Base-by-base conservation (phyloP, 2,329 filamentous ascomycete species). In the Zalaria obscura region DNA sequence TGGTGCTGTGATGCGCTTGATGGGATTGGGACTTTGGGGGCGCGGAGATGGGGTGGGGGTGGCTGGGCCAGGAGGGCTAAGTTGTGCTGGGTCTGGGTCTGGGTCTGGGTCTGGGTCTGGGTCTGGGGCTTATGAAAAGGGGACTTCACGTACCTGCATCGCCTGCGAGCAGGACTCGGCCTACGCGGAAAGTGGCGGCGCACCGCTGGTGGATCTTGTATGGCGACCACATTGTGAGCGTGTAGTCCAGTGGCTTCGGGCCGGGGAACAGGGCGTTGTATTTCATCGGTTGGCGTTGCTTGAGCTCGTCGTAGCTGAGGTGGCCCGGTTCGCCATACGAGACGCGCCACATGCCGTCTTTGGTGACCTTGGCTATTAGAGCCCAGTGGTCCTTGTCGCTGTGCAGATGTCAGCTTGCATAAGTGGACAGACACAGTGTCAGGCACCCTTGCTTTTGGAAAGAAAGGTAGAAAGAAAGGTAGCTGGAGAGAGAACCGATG, bases 141-240 rank as follows among this genome's bases (percentile, higher is more conserved):
- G 18, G 18, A 18, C 18, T 18, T 18, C 18, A 18, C 18, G 18
- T 18, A 18, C 18, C 18, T 18, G 18, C 18, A 18, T 18, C 18
- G 18, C 18, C 18, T 8, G 55, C 48, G 1, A 64, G 39, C n/a
- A 59, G 47, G 3, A 60, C 52, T 5, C 55, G 49, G 1, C 54
- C 56, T 25, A 48, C 50, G 44, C 50, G 50, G 10, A 63, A 46
- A 4, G 45, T 52, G 10, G 51, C 44, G 2, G 53, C 59, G 31
- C 55, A 55, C 1, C 58, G 46, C 48, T 64, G 62, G 43, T 64
- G 60, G 18, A 61, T 59, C 41, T 58, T 58, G 45, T 64, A 65
- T 4, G 62, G 61, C 9, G 59, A 59, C 26, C 63, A 45, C 5
- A 54, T 48, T 6, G 55, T 46, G 1, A 65, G 46, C 26, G 57